Evolutionary conservation across 495 filamentous ascomycete genomes (phyloP), one percentile per base, ranked within the genome.

Genomic region (Talaromyces wortmannii): DNA sequence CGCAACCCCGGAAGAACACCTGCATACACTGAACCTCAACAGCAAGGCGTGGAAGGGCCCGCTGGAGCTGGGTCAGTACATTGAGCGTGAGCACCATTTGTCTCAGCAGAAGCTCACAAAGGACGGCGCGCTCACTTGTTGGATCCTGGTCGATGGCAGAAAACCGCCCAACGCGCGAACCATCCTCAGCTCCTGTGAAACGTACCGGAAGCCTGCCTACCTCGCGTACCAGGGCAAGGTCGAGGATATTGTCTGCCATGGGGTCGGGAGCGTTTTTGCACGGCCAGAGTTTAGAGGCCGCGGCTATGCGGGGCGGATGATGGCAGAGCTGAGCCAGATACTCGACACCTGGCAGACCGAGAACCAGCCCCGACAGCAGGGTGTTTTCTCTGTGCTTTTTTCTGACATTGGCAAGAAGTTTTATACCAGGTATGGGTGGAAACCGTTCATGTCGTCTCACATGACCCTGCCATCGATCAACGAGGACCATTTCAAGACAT

Each of bases 401-500:
- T 97, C 92, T 8, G 94, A 98, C 67, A 96, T 98, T 61, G 94
- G 94, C 4, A 96, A 95, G 75, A 68, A 69, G n/a, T 97, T 95
- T 68, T 98, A 97, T 67, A 80, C 90, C 7, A 79, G 77, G 50
- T 79, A 82, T 57, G 94, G 91, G 30, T 98, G 94, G 94, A 70
- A 79, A 51, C 78, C 86, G 0, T 92, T 85, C 60, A 69, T 72
- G 7, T 91, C 86, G 31, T 73, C 78, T 13, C 92, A 96, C 57
- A 78, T 92, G 52, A 67, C 78, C 30, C 79, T 95, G 44, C 67
- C 78, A 15, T 75, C 83, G 45, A 47, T 71, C 23, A 55, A 67
- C 33, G 60, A 64, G 48, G 45, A 56, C 31, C 51, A 63, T 31
- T 59, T 60, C 40, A 58, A 61, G 43, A 30, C 23, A 16, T 57